Conservation (phyloP, 129 eudicot species). For the Helianthus annuus region DNA sequence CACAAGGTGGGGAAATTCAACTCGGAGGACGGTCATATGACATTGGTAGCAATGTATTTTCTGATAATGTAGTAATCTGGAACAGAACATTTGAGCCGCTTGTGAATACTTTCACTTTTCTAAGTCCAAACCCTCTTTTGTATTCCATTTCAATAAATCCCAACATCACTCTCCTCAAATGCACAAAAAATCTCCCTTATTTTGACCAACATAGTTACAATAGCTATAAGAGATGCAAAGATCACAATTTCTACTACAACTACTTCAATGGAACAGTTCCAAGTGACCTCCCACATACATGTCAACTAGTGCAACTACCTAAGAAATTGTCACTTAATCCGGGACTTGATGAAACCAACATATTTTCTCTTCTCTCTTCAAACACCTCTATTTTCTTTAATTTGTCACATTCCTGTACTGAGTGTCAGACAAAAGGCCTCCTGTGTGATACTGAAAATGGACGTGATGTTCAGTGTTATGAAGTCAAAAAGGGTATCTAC, state of each 20-base stretch:
- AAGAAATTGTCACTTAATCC: too few relatives aligned
- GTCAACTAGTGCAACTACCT: too few relatives aligned
- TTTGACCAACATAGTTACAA: background rate
- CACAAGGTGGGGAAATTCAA: background rate
- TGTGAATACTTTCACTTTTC: constrained; percentile 13
- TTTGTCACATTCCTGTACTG: too few relatives aligned
- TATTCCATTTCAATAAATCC: constrained; percentile 13
- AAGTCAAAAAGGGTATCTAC: too few relatives aligned
- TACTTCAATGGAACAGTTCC: background rate
- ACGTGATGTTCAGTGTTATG: too few relatives aligned
- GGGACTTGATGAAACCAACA: too few relatives aligned
- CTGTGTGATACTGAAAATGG: too few relatives aligned
- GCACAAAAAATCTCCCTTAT: constrained; percentile 11
- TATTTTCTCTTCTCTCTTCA: too few relatives aligned
- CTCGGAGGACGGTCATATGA: background rate
- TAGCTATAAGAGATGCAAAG: background rate
- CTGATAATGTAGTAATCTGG: background rate
- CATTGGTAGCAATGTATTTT: background rate
- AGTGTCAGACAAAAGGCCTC: too few relatives aligned
- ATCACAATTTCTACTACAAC: constrained; percentile 20
- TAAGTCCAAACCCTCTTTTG: constrained; percentile 19
- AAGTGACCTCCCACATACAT: constrained; percentile 9
- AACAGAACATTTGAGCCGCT: constrained; percentile 14
- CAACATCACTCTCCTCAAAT: constrained; percentile 38
- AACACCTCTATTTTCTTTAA: too few relatives aligned